These are phyloP conservation scores for Nymphaea colorata DNA, from an alignment of 164 flowering plant species.

Conservation along the genomic window DNA sequence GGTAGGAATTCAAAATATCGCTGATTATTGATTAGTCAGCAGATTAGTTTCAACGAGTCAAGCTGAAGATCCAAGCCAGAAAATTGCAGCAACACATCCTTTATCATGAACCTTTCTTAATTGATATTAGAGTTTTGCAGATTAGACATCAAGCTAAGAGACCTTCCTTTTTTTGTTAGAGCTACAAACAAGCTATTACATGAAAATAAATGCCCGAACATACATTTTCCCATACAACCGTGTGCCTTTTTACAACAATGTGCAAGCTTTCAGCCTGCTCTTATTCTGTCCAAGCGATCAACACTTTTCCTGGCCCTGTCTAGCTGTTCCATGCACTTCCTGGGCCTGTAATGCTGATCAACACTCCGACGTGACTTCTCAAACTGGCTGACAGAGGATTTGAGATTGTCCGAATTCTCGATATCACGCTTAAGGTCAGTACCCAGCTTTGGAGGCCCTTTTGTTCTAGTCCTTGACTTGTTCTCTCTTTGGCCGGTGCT, in stretches of 20 bases:
- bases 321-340: constrained; percentile 50
- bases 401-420: constrained; percentile 35
- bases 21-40: no score
- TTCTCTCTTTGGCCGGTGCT: constrained; percentile 30
- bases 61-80: no score
- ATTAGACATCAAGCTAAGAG: neutral
- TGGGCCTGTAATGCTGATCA: constrained; percentile 51
- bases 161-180: neutral
- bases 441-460: constrained; percentile 14
- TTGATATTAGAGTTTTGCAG: neutral
- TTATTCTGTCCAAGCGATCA: constrained; percentile 64
- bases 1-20: no score
- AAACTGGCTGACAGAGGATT: constrained; percentile 39
- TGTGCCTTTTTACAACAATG: neutral
- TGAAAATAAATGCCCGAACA: neutral
- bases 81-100: no score
- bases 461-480: constrained; percentile 28
- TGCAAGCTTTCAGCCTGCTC: constrained; percentile 20
- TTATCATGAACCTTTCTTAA: neutral
- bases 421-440: constrained; percentile 36
- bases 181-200: neutral
- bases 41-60: no score
- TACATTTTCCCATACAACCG: neutral
- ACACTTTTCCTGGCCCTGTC: constrained; percentile 69
- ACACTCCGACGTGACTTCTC: constrained; percentile 73